Evolutionary conservation across 768 basidiomycete species (phyloP), one percentile per base, ranked within the genome.

Genomic region (Rhodotorula toruloides): DNA sequence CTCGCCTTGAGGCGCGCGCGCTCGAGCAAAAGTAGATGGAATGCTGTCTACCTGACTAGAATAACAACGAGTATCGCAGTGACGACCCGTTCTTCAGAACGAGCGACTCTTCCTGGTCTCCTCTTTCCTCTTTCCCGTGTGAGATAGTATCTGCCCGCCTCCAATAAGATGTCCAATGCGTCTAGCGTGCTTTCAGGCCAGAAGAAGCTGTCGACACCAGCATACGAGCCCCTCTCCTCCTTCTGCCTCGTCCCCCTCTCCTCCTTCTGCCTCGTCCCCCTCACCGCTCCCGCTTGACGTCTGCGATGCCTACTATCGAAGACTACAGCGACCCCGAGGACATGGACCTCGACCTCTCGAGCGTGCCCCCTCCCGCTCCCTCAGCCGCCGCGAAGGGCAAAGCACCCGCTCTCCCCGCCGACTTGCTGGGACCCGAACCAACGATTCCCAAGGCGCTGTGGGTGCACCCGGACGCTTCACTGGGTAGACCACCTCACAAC

Each of bases 251-350:
- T 11, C 46, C 32, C 19, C 27, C 21, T n/a, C 25, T 31, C 21
- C 27, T 29, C 37, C 8, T 37, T 25, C 37, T 25, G 34, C 37
- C 25, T 17, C n/a, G 27, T 37, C 32, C 39, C 16, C n/a, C n/a
- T n/a, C n/a, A n/a, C n/a, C n/a, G n/a, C n/a, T n/a, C n/a, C n/a
- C n/a, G n/a, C n/a, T n/a, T n/a, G n/a, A n/a, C n/a, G n/a, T n/a
- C n/a, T n/a, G n/a, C n/a, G n/a, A 71, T 71, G 70, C 70, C 70
- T 10, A 53, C 61, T 0, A 58, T 71, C 50, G 54, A 67, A 48
- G 68, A 71, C 34, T 66, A 71, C 55, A 37, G 31, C 25, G 70
- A 71, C 40, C 70, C 70, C 0, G 70, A 67, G 32, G 67, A 68
- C 52, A 39, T 63, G 31, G 67, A 63, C 46, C 43, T 63, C 39